Evolutionary conservation across 1,139 yeast genomes (phyloP), one percentile per base, ranked within the genome.

Genomic region (Scheffersomyces illinoinensis): DNA sequence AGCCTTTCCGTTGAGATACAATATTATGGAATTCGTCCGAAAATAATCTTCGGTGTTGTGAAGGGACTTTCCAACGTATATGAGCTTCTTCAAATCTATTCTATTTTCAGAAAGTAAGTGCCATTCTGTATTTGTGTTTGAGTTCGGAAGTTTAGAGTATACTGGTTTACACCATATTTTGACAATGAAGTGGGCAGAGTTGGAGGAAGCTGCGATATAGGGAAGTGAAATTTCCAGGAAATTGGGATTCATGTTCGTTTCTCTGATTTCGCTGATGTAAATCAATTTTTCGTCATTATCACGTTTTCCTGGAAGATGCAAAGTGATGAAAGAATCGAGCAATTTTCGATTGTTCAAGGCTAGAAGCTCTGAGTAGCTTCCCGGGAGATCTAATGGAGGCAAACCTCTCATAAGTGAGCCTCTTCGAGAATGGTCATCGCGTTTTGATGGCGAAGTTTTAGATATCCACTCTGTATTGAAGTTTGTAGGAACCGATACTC

Each of bases 181-280:
- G 8, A 76, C 52, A 4, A 65, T 54, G 19, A 74, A 55, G 50
- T 54, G 52, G 19, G 58, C 20, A 49, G 51, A 54, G 50, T 39
- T 54, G 51, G 18, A 47, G 49, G 43, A 52, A 20, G 47, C 20
- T 43, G 50, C 61, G 14, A 64, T 24, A 3, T 54, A 58, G 0
- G 82, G 82, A 20, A 79, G 58, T 6, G 68, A 60, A 2, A 78
- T 59, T 5, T 63, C 65, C 26, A 72, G 68, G 60, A 78, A 80
- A 51, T 70, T 67, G 4, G 82, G 82, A 55, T 70, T 68, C 65
- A 70, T 62, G 55, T 68, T 71, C 6, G 61, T 57, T 5, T 54
- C 54, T 0, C 69, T 63, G 7, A 76, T 68, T 58, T 78, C 83
- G 62, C 83, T 78, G n/a, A 80, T 67, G 61, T 78, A 77, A 4